phyloP scores from a whole-genome alignment of 2,329 filamentous ascomycete genomes.

The Alternaria ethzedia region DNA sequence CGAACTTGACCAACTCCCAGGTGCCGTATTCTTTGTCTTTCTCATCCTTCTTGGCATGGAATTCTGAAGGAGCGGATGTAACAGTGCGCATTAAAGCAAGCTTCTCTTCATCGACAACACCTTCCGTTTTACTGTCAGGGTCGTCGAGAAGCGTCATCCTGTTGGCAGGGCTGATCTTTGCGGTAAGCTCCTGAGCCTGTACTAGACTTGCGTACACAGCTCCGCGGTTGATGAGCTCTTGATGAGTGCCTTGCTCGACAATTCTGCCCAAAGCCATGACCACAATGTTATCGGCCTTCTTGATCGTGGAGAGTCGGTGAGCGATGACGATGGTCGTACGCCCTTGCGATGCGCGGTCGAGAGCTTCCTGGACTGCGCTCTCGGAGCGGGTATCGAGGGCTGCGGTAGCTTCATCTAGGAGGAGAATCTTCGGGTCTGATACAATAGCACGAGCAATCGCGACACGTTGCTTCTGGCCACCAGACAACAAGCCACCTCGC shows the following conservation, averaged over 20 bases:
- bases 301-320: constrained; percentile 93
- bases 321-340: constrained; percentile 96
- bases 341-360: constrained; percentile 83
- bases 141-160: constrained; percentile 28
- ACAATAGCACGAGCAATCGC: constrained; percentile 91
- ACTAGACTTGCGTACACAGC: constrained; percentile 86
- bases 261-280: constrained; percentile 88
- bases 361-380: constrained; percentile 88
- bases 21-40: constrained; percentile 37
- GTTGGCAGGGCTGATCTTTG: constrained; percentile 30
- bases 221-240: constrained; percentile 72
- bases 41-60: constrained; percentile 52
- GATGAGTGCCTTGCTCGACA: constrained; percentile 88
- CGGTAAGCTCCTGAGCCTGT: constrained; percentile 72
- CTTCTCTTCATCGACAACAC: constrained; percentile 30
- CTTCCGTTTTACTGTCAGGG: constrained; percentile 23
- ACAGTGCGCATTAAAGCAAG: constrained; percentile 35
- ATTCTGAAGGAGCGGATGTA: constrained; percentile 66
- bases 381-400: constrained; percentile 94
- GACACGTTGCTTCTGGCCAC: constrained; percentile 96
- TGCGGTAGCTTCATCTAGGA: constrained; percentile 94
- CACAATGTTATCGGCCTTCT: constrained; percentile 92
- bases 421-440: constrained; percentile 86
- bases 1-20: constrained; percentile 53
- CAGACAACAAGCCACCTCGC: constrained; percentile 87